A percentile compares a stretch with the other conserved stretches of the same genome.
Evolutionary conservation across 495 filamentous ascomycete species (phyloP).

Genomic region (Pseudevernia furfuracea): DNA sequence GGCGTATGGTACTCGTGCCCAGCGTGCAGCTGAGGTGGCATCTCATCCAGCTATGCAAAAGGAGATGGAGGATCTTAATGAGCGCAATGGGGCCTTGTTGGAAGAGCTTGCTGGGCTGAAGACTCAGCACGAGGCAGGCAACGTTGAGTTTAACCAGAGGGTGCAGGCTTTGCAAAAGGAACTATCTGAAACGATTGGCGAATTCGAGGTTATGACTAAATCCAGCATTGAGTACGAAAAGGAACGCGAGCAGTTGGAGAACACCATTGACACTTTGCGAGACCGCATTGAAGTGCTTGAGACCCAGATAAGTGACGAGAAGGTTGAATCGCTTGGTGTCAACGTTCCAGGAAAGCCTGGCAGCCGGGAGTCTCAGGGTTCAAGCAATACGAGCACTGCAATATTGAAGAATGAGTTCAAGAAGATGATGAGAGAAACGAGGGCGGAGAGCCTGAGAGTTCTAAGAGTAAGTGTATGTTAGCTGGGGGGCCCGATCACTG

Average conservation of each 20-base stretch:
- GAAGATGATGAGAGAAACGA: conserved; percentile 84
- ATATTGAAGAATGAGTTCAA: conserved; percentile 77
- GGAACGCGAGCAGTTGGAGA: conserved; percentile 70
- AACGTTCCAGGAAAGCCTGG: conserved; percentile 44
- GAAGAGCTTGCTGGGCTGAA: conserved; percentile 51
- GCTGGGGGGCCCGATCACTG: conserved; percentile 7
- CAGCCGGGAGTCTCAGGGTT: conserved; percentile 38
- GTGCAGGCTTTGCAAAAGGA: conserved; percentile 65
- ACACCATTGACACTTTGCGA: conserved; percentile 59
- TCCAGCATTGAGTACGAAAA: conserved; percentile 80
- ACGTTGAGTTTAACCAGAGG: conserved; percentile 47
- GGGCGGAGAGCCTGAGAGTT: conserved; percentile 59
- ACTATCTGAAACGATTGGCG: conserved; percentile 69
- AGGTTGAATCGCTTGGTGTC: conserved; percentile 60
- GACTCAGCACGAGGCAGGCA: conserved; percentile 33
- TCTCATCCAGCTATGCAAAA: conserved; percentile 56
- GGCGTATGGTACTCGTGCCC: conserved; percentile 67
- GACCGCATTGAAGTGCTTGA: conserved; percentile 64
- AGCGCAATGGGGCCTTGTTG: conserved; percentile 50
- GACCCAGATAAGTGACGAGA: conserved; percentile 61
- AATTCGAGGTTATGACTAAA: conserved; percentile 82
- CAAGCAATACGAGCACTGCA: conserved; percentile 55
- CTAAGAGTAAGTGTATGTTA: conserved; percentile 50
- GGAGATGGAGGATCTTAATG: conserved; percentile 58
- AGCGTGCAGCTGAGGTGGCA: conserved; percentile 70